Percentiles rank a stretch among this genome's conserved stretches.
These are phyloP conservation scores for Diaporthe citri DNA, from an alignment of 2,329 filamentous ascomycete species.

Conservation along the genomic window DNA sequence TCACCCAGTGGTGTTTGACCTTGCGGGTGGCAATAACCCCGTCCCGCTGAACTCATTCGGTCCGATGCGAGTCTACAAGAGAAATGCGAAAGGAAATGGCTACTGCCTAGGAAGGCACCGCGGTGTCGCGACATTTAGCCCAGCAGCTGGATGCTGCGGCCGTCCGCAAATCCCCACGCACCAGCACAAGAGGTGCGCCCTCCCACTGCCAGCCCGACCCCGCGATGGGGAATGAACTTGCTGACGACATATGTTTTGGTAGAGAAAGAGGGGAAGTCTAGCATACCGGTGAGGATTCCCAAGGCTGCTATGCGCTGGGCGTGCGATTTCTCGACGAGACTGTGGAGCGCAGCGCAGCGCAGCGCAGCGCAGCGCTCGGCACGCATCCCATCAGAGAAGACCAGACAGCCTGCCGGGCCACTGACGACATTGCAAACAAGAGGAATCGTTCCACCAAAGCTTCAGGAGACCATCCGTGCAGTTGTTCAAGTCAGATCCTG, in stretches of 20 bases:
- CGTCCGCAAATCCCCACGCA: conserved; percentile 21
- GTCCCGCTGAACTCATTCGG: neutral
- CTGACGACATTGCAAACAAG: neutral
- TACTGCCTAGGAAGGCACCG: neutral
- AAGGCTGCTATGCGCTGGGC: neutral
- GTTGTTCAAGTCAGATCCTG: neutral
- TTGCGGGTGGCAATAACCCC: neutral
- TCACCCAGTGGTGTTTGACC: neutral
- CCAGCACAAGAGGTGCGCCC: neutral
- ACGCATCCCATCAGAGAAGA: neutral
- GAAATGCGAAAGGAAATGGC: neutral
- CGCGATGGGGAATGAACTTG: neutral
- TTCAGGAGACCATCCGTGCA: neutral
- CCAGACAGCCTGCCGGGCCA: neutral
- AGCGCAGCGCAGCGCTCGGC: neutral
- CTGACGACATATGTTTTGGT: neutral
- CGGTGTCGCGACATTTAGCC: neutral
- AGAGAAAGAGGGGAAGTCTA: neutral
- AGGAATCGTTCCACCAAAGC: neutral
- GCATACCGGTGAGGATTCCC: neutral
- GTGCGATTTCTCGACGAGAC: neutral
- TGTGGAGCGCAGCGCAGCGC: neutral
- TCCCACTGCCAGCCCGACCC: neutral
- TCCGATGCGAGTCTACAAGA: conserved; percentile 5
- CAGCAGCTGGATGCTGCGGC: conserved; percentile 15